phyloP scores from a whole-genome alignment of 164 flowering plant genomes.

The Macadamia integrifolia region DNA sequence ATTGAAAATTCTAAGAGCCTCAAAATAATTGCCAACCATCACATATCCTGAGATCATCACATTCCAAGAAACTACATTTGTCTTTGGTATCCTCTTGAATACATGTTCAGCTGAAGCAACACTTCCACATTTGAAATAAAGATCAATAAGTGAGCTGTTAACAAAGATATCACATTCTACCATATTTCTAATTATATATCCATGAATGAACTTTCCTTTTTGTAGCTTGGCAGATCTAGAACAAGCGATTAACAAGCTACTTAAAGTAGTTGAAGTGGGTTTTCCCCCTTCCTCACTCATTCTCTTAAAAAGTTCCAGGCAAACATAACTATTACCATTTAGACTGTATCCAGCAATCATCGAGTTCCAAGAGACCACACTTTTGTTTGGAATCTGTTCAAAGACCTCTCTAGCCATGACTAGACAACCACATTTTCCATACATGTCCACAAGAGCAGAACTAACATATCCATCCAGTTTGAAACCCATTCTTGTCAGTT shows the following conservation, averaged over 20 bases:
- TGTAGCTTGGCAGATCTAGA: conserved; percentile 43
- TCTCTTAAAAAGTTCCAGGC: conserved; percentile 48
- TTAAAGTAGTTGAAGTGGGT: conserved; percentile 52
- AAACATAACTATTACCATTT: conserved; percentile 46
- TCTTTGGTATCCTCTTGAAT: conserved; percentile 33
- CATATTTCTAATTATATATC: conserved; percentile 42
- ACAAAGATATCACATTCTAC: conserved; percentile 35
- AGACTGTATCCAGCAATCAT: conserved; percentile 49
- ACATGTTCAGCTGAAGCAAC: conserved; percentile 42
- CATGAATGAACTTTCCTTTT: conserved; percentile 61
- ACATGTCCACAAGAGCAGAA: conserved; percentile 61
- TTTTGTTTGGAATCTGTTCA: conserved; percentile 37
- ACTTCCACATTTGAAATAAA: conserved; percentile 60
- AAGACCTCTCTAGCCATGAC: conserved; percentile 56
- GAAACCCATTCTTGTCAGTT: conserved; percentile 29
- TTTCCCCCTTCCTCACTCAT: conserved; percentile 39
- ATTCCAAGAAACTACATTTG: conserved; percentile 51
- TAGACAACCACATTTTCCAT: conserved; percentile 63
- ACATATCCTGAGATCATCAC: conserved; percentile 21
- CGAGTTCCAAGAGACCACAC: conserved; percentile 56
- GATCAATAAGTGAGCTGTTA: conserved; percentile 43
- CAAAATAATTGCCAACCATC: conserved; percentile 36
- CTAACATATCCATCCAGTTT: conserved; percentile 44
- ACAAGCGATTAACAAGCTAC: conserved; percentile 49
- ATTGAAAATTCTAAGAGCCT: conserved; percentile 44